Evolutionary conservation across 2,329 filamentous ascomycete species (phyloP), one percentile per base, ranked within the genome.

Genomic region (Ploettnerulaceae sp.): DNA sequence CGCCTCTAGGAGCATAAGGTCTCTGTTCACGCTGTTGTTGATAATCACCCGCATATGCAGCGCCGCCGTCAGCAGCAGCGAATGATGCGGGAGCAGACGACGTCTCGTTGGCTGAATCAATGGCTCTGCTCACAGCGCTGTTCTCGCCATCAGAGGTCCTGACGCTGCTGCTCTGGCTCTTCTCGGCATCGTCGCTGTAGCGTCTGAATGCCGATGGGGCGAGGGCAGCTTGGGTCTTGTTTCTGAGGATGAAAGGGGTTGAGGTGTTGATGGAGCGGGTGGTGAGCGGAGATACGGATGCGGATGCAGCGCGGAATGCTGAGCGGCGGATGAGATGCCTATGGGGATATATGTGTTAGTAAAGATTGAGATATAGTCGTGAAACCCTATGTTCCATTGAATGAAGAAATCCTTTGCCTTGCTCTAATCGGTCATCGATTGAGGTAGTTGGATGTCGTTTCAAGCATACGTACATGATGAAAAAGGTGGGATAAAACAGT

Each of bases 251-350:
- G 31, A 65, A 62, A 24, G 66, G 65, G 42, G 64, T 62, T 45
- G 66, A 49, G 3, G 67, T 62, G 37, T 66, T 62, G 49, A 71
- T 64, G 42, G 66, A 64, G 40, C 67, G 65, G 47, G 65, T 66
- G 29, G 66, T 65, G 50, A 71, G 56, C 54, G 69, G 61, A 35
- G 71, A 69, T 51, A 66, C 58, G 25, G 72, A 68, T 41, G 70
- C 67, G 25, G 71, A 67, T 48, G 77, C 71, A 38, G 77, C 71
- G 60, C 77, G 75, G 60, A 72, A 68, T 56, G 77, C 76, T 55
- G 73, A 69, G 59, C 75, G 76, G 51, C 78, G 76, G 56, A 84
- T 55, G 52, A 60, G 51, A 58, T 63, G 60, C 62, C 62, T 64
- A 32, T 32, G 25, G 7, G 9, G 28, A 17, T 3, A 24, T 21